Percentiles rank a stretch among this genome's conserved stretches.
Conservation (phyloP, 495 filamentous ascomycete genomes). For the Aspergillus cavernicola region DNA sequence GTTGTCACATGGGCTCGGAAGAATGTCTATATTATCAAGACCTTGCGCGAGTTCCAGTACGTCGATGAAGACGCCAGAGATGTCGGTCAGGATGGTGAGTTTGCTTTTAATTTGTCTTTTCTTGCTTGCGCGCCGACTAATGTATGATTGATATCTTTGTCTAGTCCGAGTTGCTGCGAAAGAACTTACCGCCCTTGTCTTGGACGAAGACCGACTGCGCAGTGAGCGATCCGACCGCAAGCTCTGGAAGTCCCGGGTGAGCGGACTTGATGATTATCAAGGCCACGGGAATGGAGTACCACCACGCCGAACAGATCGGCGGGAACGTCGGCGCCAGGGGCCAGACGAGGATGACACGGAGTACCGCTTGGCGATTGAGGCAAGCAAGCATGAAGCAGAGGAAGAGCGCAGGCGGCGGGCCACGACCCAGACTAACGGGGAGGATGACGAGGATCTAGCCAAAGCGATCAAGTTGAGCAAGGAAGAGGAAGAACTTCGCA, state of each 20-base stretch:
- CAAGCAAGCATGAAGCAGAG: constrained; percentile 92
- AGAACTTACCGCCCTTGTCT: constrained; percentile 88
- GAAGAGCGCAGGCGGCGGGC: constrained; percentile 73
- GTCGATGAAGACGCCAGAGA: constrained; percentile 92
- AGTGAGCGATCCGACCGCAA: constrained; percentile 88
- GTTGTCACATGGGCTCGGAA: constrained; percentile 98
- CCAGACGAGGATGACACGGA: constrained; percentile 89
- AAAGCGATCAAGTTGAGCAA: constrained; percentile 96
- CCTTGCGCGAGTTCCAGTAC: constrained; percentile 91
- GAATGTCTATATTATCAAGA: constrained; percentile 98
- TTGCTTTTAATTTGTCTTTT: background rate
- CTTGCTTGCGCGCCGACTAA: background rate
- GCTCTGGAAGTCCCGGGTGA: constrained; percentile 94
- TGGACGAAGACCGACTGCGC: constrained; percentile 92
- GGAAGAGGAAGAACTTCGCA: constrained; percentile 87
- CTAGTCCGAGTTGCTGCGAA: constrained; percentile 93
- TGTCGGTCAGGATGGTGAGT: constrained; percentile 88
- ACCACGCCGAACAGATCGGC: constrained; percentile 40
- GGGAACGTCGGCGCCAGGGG: constrained; percentile 38
- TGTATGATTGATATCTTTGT: background rate
- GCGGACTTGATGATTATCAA: constrained; percentile 75
- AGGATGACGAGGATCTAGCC: constrained; percentile 83
- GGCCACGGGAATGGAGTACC: constrained; percentile 33
- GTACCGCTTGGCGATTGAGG: constrained; percentile 89
- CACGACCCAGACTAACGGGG: constrained; percentile 46